A percentile compares a stretch with the other conserved stretches of the same genome.
Conservation (phyloP, 345 rosid genomes). For the Citrus glauca region DNA sequence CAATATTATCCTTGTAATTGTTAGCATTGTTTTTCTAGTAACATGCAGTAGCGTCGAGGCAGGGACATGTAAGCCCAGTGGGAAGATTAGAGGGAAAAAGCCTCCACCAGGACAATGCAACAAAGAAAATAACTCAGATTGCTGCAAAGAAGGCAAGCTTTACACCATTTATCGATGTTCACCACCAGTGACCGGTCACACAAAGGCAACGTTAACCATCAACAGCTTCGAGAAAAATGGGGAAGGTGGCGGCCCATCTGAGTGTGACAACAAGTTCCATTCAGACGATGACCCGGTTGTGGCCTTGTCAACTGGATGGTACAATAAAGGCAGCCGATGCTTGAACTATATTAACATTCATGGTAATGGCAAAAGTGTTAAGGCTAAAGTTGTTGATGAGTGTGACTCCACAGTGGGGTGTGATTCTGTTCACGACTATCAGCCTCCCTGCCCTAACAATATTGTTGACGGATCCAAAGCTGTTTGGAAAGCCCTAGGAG, state of each 20-base stretch:
- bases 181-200: neutral
- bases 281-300: conserved; percentile 10
- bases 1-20: no score
- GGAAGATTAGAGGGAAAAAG: conserved; percentile 18
- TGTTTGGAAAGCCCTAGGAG: conserved; percentile 25
- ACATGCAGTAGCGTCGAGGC: neutral
- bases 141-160: conserved; percentile 13
- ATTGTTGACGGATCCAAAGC: conserved; percentile 32
- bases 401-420: conserved; percentile 29
- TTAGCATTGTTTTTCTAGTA: no score
- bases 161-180: conserved; percentile 19
- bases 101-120: conserved; percentile 10
- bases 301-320: conserved; percentile 37
- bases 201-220: conserved; percentile 19
- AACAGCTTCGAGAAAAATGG: conserved; percentile 16
- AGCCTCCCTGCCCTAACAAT: conserved; percentile 27
- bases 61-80: conserved; percentile 17
- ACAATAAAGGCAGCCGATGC: conserved; percentile 20
- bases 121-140: neutral
- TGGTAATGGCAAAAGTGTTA: conserved; percentile 19
- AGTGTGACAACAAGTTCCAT: conserved; percentile 26
- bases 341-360: conserved; percentile 10
- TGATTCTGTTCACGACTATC: conserved; percentile 21
- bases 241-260: conserved; percentile 25
- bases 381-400: conserved; percentile 28